Evolutionary conservation across 2,329 filamentous ascomycete species (phyloP).

Genomic region (Ilyonectria mors-panacis): DNA sequence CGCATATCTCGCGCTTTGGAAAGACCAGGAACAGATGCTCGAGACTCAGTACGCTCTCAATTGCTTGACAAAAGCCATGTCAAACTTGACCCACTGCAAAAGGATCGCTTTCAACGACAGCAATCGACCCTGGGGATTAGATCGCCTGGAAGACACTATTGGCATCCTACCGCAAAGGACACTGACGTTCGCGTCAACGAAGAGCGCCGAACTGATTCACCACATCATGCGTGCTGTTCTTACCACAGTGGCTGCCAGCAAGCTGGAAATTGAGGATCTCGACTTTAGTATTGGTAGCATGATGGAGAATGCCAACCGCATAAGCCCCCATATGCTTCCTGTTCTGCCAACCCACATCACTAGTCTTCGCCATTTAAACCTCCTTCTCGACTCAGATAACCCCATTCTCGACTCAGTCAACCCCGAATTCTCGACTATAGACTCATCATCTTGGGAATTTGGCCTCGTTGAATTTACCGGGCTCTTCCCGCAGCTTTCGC

Average conservation of each 20-base stretch:
- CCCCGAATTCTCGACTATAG: not conserved
- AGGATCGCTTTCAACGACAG: too few species aligned
- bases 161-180: not conserved
- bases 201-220: not conserved
- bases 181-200: not conserved
- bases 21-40: too few species aligned
- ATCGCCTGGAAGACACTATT: not conserved
- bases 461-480: constrained; percentile 7
- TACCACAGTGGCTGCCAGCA: not conserved
- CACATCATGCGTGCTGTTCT: not conserved
- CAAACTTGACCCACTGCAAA: too few species aligned
- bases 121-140: too few species aligned
- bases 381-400: constrained; percentile 8
- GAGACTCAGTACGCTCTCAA: too few species aligned
- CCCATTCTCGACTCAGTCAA: too few species aligned
- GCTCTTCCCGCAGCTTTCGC: constrained; percentile 1
- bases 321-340: constrained; percentile 20
- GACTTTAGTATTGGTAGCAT: constrained; percentile 11
- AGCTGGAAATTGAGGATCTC: not conserved
- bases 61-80: too few species aligned
- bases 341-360: not conserved
- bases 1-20: too few species aligned
- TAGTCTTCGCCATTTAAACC: constrained; percentile 9
- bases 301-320: constrained; percentile 10
- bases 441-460: not conserved